Evolutionary conservation across 140 eudicot species (phyloP), one percentile per base, ranked within the genome.

Genomic region (Ambrosia hybrid): DNA sequence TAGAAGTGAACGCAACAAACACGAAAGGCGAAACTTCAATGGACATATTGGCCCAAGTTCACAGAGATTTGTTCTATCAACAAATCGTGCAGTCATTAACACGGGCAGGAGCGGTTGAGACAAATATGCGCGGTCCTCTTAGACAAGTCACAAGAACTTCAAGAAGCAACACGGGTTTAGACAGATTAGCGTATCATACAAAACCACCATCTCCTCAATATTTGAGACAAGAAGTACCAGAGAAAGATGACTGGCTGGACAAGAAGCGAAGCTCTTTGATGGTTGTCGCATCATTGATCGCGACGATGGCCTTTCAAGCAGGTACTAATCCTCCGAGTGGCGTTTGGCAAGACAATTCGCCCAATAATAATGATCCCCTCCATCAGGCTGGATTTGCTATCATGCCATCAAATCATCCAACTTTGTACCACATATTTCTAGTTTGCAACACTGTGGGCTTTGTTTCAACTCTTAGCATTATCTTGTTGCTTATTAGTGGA

Each of bases 301-400:
- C 83, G 69, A 69, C 80, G 4, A 67, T 73, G 86, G 83, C 86
- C 4, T 82, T 82, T 63, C 86, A 82, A 82, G 83, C 78, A 10
- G 83, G 81, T 15, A 46, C 21, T 8, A 82, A 69, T 51, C 86
- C 86, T 37, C 86, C 86, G 0, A 55, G 86, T 53, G 86, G 85
- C 7, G 72, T 67, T n/a, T 81, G 82, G 79, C 80, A 82, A 41
- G 71, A 52, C 0, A 3, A 30, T 30, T 30, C 34, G 34, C 34
- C 34, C 2, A 30, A 30, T 30, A 30, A 30, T 30, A 30, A 7
- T 56, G 68, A 77, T 14, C 63, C 73, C 33, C 26, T 12, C 14
- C 83, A 33, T 39, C 59, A 9, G 56, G 89, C 84, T n/a, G 89
- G 89, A 57, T 76, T 61, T 4, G 80, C 89, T 3, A 49, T 87